These are phyloP conservation scores for Ganoderma lingzhi DNA, from an alignment of 1,284 basidiomycete species.

Conservation along the genomic window DNA sequence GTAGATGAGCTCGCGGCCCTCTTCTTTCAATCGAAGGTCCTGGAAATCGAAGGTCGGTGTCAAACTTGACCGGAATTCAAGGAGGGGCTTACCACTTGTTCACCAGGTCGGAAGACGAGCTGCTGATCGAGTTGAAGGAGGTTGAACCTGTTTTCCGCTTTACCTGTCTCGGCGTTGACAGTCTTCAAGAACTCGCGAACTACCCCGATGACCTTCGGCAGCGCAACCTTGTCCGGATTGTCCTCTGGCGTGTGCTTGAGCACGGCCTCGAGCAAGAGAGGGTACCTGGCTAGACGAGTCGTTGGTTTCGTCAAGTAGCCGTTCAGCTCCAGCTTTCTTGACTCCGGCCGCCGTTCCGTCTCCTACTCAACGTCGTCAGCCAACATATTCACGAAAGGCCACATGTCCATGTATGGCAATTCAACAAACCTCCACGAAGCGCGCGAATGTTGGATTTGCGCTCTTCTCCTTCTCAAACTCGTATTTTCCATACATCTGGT, in stretches of 20 bases:
- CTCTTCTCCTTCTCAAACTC: slow-evolving; percentile 99
- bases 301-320: slow-evolving; percentile 99
- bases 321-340: slow-evolving; percentile 96
- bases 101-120: slow-evolving; percentile 85
- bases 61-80: background rate
- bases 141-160: slow-evolving; percentile 94
- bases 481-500: slow-evolving; percentile 98
- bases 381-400: background rate
- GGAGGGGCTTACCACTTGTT: slow-evolving; percentile 76
- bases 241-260: slow-evolving; percentile 94
- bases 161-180: slow-evolving; percentile 93
- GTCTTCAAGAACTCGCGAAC: slow-evolving; percentile 87
- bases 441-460: slow-evolving; percentile 91
- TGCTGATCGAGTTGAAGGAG: slow-evolving; percentile 91
- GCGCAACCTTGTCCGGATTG: slow-evolving; percentile 83
- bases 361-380: slow-evolving; percentile 53
- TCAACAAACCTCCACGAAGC: slow-evolving; percentile 89
- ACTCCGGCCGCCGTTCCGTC: slow-evolving; percentile 93
- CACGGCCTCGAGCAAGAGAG: slow-evolving; percentile 92
- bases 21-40: slow-evolving; percentile 89
- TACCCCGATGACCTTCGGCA: slow-evolving; percentile 84
- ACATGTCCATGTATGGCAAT: background rate
- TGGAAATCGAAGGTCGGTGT: slow-evolving; percentile 40
- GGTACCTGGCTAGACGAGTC: slow-evolving; percentile 95
- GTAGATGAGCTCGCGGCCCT: slow-evolving; percentile 91